phyloP scores from a whole-genome alignment of 1,284 basidiomycete genomes.

The Agaricales sp. region DNA sequence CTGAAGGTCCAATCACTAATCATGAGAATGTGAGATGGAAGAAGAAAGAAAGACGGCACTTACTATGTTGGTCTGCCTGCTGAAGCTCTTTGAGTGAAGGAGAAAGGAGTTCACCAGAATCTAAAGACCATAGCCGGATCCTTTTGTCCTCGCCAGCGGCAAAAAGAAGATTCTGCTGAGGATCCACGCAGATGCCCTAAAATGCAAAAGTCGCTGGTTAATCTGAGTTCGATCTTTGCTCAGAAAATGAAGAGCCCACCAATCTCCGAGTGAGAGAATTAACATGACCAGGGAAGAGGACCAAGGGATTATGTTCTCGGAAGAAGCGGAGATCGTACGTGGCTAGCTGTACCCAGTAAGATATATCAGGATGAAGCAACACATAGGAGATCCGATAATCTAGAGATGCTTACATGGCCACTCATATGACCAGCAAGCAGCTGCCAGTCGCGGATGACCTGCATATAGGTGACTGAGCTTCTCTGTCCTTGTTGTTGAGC shows the following conservation, averaged over 20 bases:
- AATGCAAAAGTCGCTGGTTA: not conserved
- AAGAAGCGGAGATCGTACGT: conserved; percentile 54
- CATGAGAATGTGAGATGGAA: not conserved
- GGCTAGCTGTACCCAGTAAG: conserved; percentile 35
- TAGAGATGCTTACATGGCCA: conserved; percentile 37
- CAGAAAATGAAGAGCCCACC: conserved; percentile 25
- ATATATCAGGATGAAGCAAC: conserved; percentile 5
- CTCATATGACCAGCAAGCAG: conserved; percentile 49
- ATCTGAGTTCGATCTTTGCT: not conserved
- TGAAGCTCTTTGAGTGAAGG: conserved; percentile 7
- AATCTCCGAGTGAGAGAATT: conserved; percentile 40
- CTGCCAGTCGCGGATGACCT: conserved; percentile 35
- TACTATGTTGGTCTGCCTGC: not conserved
- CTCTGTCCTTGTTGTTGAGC: conserved; percentile 12
- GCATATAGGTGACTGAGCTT: conserved; percentile 42
- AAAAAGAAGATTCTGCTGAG: conserved; percentile 56
- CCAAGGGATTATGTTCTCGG: conserved; percentile 27
- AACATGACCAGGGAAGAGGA: conserved; percentile 42
- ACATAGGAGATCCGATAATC: not conserved
- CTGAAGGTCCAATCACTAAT: too few species aligned
- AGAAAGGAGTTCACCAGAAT: conserved; percentile 33
- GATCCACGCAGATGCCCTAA: conserved; percentile 53
- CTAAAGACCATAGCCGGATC: conserved; percentile 58
- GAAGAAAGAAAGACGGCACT: not conserved
- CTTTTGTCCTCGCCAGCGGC: conserved; percentile 57